Conservation (phyloP, 441 rosid genomes). For the Aquilaria agallochum region DNA sequence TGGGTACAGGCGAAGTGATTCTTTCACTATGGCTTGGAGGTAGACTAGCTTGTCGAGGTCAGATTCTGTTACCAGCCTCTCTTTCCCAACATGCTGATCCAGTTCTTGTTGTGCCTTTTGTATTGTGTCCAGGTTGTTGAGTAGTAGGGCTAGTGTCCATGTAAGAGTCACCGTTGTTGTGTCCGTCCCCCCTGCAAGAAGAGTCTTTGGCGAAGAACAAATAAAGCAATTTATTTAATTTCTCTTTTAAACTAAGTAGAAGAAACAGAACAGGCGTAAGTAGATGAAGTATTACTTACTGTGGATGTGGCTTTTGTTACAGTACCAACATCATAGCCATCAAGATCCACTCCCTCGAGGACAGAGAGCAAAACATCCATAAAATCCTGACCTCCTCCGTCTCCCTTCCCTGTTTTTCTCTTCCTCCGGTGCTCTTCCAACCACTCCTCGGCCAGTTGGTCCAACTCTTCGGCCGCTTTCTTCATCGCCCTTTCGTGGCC, state of each 20-base stretch:
- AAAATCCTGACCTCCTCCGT: conserved; percentile 27
- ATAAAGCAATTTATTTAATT: not conserved
- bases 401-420: conserved; percentile 2
- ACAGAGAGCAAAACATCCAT: conserved; percentile 41
- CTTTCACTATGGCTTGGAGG: conserved; percentile 31
- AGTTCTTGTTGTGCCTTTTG: conserved; percentile 20
- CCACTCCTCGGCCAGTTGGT: conserved; percentile 31
- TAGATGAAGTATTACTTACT: conserved; percentile 18
- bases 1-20: conserved; percentile 27
- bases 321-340: conserved; percentile 28
- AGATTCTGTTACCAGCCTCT: conserved; percentile 23
- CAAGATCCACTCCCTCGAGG: conserved; percentile 20
- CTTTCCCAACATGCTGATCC: conserved; percentile 22
- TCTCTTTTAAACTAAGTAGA: not conserved
- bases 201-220: conserved; percentile 10
- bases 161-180: conserved; percentile 15
- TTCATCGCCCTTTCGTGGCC: conserved; percentile 53
- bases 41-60: conserved; percentile 24
- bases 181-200: conserved; percentile 24
- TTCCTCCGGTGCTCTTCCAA: conserved; percentile 31
- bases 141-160: conserved; percentile 23
- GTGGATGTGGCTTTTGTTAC: conserved; percentile 34
- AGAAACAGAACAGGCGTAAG: not conserved
- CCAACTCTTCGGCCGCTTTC: conserved; percentile 30
- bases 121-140: conserved; percentile 20